Evolutionary conservation across 164 flowering plant species (phyloP).

Genomic region (Pachysandra terminalis): DNA sequence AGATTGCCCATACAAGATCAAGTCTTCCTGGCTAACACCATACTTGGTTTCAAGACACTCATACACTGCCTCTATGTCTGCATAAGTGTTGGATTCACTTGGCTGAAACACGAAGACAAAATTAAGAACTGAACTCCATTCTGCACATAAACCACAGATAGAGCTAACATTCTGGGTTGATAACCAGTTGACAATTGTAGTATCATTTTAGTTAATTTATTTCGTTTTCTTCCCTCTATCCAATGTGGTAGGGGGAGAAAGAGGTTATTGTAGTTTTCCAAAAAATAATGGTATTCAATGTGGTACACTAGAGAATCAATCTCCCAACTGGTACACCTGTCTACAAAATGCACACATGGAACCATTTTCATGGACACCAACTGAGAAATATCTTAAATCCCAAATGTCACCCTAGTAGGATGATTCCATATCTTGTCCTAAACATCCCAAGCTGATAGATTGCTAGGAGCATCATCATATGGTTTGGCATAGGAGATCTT

Average conservation of each 20-base stretch:
- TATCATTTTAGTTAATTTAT: neutral
- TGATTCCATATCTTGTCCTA: neutral
- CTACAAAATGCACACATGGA: neutral
- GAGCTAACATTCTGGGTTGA: no score
- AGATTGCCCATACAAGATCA: constrained; percentile 95
- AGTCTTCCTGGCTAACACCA: constrained; percentile 83
- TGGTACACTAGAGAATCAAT: neutral
- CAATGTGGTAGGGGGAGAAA: neutral
- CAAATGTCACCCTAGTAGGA: neutral
- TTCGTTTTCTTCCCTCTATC: neutral
- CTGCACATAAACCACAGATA: no score
- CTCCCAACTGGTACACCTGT: neutral
- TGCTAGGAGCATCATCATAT: neutral
- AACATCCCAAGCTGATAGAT: neutral
- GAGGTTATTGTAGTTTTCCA: neutral
- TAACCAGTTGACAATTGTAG: neutral
- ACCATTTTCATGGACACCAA: neutral
- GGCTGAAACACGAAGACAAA: constrained; percentile 53
- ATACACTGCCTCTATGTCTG: constrained; percentile 98
- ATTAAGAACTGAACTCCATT: neutral
- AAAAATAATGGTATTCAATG: neutral
- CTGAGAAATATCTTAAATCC: neutral
- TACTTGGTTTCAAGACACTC: constrained; percentile 86
- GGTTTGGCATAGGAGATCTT: neutral
- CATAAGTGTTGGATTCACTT: constrained; percentile 86